Evolutionary conservation across 306 rosid genomes (phyloP).

Genomic region (Bauhinia variegata): DNA sequence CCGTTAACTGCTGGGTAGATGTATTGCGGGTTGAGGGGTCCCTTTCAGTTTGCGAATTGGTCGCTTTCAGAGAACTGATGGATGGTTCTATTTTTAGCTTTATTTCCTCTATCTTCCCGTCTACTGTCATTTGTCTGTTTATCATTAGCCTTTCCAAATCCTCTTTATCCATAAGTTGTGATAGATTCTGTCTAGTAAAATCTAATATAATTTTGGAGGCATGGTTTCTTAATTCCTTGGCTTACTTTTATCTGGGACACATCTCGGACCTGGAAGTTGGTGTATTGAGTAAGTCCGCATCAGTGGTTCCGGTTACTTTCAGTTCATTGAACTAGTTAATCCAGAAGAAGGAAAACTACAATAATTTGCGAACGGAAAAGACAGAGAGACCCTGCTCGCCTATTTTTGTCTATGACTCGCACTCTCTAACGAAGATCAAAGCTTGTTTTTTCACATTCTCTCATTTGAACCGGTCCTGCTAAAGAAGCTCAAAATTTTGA

Average conservation of each 20-base stretch:
- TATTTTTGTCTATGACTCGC: too few relatives aligned
- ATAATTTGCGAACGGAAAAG: too few relatives aligned
- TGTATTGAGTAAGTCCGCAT: too few relatives aligned
- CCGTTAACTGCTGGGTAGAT: constrained; percentile 27
- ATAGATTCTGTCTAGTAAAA: constrained; percentile 13
- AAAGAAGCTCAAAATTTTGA: constrained; percentile 8
- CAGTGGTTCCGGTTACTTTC: too few relatives aligned
- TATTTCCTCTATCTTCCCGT: constrained; percentile 46
- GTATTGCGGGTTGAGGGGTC: constrained; percentile 53
- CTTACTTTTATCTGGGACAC: too few relatives aligned
- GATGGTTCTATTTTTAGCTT: constrained; percentile 39
- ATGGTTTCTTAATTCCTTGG: too few relatives aligned
- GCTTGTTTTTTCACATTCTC: constrained; percentile 19
- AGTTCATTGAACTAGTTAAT: too few relatives aligned
- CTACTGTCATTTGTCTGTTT: constrained; percentile 39
- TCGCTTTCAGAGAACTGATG: constrained; percentile 55
- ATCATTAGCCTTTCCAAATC: constrained; percentile 34
- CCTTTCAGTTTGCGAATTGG: constrained; percentile 53
- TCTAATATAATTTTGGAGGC: constrained; percentile 22
- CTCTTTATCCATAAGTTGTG: constrained; percentile 21
- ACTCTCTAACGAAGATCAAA: too few relatives aligned
- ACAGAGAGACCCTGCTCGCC: too few relatives aligned
- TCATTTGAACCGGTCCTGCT: constrained; percentile 25
- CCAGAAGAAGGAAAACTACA: too few relatives aligned
- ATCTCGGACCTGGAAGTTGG: too few relatives aligned